Conservation (phyloP, 352 stramenopile genomes). For the Globisporangium nagaii region DNA sequence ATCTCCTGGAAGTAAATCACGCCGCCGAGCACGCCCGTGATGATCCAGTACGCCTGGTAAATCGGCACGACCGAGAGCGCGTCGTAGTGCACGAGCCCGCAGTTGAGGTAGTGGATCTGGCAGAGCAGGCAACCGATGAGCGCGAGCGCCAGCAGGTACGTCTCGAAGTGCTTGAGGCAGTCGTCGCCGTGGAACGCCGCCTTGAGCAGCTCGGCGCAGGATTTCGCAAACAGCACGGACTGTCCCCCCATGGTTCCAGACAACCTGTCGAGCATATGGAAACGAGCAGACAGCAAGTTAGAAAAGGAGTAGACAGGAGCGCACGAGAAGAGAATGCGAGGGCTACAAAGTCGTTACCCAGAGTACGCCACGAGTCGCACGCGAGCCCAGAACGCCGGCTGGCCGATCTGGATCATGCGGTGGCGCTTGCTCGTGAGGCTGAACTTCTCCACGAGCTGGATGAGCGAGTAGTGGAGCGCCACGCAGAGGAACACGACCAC, state of each 20-base stretch:
- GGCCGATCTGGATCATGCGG: constrained; percentile 71
- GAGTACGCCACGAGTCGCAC: constrained; percentile 75
- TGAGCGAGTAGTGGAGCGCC: constrained; percentile 48
- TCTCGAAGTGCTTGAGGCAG: constrained; percentile 53
- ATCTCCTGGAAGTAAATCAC: constrained; percentile 92
- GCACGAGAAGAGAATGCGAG: neutral
- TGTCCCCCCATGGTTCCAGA: constrained; percentile 76
- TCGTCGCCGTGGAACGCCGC: constrained; percentile 57
- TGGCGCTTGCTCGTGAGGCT: constrained; percentile 68
- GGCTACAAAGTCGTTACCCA: constrained; percentile 16
- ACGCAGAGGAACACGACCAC: constrained; percentile 51
- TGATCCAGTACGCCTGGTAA: constrained; percentile 89
- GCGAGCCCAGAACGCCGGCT: constrained; percentile 51
- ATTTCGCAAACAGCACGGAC: constrained; percentile 86
- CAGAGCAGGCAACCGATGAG: constrained; percentile 55
- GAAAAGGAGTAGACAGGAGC: neutral
- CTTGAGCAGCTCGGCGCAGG: constrained; percentile 70
- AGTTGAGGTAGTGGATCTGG: constrained; percentile 81
- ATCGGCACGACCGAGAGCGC: constrained; percentile 80
- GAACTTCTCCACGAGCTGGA: constrained; percentile 60
- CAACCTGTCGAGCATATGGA: constrained; percentile 17
- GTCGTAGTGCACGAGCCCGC: constrained; percentile 70
- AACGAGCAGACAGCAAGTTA: neutral
- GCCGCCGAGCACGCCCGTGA: constrained; percentile 82
- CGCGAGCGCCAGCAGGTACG: constrained; percentile 61